These are phyloP conservation scores for Bryoglossum gracile DNA, from an alignment of 495 filamentous ascomycete species.

Conservation along the genomic window DNA sequence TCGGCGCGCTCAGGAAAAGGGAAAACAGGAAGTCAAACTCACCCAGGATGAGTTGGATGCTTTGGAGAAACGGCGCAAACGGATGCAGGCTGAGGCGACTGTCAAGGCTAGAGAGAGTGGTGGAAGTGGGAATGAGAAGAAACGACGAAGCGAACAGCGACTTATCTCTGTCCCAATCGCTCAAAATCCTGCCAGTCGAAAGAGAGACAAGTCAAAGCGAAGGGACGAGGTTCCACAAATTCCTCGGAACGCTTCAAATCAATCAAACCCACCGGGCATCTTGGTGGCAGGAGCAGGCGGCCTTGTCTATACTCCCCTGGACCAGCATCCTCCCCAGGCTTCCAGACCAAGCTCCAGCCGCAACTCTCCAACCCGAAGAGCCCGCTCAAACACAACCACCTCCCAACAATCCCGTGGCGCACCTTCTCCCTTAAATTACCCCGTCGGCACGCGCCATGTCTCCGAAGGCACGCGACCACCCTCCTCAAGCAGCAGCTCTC, in stretches of 20 bases:
- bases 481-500: slow-evolving; percentile 23
- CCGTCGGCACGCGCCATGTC: slow-evolving; percentile 13
- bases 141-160: slow-evolving; percentile 15
- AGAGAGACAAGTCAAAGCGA: slow-evolving; percentile 19
- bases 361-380: slow-evolving; percentile 26
- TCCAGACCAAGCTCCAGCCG: slow-evolving; percentile 20
- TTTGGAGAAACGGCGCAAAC: slow-evolving; percentile 55
- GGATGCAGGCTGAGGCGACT: slow-evolving; percentile 43
- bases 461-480: slow-evolving; percentile 21
- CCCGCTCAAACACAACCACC: slow-evolving; percentile 23
- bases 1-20: slow-evolving; percentile 61
- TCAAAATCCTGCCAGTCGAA: slow-evolving; percentile 22
- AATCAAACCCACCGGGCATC: slow-evolving; percentile 19
- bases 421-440: slow-evolving; percentile 9
- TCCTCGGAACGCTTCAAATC: slow-evolving; percentile 8
- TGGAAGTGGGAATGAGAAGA: slow-evolving; percentile 22
- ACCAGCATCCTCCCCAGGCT: slow-evolving; percentile 23
- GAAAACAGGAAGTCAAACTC: slow-evolving; percentile 68
- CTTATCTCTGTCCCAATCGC: slow-evolving; percentile 21
- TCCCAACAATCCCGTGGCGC: slow-evolving; percentile 15
- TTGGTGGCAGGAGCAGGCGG: slow-evolving; percentile 26
- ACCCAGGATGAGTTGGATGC: slow-evolving; percentile 69
- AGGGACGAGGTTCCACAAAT: slow-evolving; percentile 12
- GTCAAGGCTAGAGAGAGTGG: slow-evolving; percentile 19
- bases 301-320: slow-evolving; percentile 19